Percentiles rank a stretch among this genome's conserved stretches.
Evolutionary conservation across 768 basidiomycete genomes (phyloP).

Genomic region (Dendrothele bispora): DNA sequence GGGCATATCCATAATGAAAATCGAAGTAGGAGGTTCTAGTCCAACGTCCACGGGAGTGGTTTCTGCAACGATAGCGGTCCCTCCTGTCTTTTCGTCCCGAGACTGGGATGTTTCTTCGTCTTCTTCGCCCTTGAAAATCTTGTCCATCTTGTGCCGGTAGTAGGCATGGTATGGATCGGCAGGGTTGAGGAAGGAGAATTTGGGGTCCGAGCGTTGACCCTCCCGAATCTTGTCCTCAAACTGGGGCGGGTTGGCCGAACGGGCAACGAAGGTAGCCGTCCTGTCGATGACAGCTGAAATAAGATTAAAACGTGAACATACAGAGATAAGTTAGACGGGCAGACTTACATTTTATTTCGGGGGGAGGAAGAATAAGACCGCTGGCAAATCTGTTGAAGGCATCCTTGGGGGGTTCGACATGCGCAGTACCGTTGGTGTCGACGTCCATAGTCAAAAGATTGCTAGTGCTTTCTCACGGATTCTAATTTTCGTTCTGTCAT

Average conservation of each 20-base stretch:
- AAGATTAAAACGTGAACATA: slow-evolving; percentile 11
- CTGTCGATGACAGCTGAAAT: slow-evolving; percentile 87
- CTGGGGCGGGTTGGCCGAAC: slow-evolving; percentile 88
- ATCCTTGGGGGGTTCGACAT: slow-evolving; percentile 41
- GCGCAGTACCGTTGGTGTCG: slow-evolving; percentile 42
- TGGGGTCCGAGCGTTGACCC: slow-evolving; percentile 93
- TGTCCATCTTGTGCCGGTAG: slow-evolving; percentile 90
- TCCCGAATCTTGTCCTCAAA: slow-evolving; percentile 98
- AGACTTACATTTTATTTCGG: slow-evolving; percentile 86
- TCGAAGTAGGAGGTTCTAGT: slow-evolving; percentile 73
- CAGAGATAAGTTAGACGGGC: slow-evolving; percentile 5
- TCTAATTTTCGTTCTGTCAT: slow-evolving; percentile 41
- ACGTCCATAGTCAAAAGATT: slow-evolving; percentile 15
- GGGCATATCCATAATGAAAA: slow-evolving; percentile 86
- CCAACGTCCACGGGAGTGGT: slow-evolving; percentile 55
- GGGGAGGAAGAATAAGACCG: slow-evolving; percentile 93
- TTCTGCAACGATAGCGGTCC: slow-evolving; percentile 34
- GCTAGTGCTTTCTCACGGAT: slow-evolving; percentile 14
- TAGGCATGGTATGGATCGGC: slow-evolving; percentile 98
- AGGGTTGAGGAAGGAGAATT: slow-evolving; percentile 98
- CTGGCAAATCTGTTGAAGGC: slow-evolving; percentile 62
- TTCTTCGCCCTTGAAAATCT: slow-evolving; percentile 72
- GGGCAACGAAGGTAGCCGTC: slow-evolving; percentile 88
- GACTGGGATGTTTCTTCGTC: slow-evolving; percentile 56
- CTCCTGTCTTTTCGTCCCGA: slow-evolving; percentile 44